Evolutionary conservation across 371 early-diverging fungal species (phyloP), one percentile per base, ranked within the genome.

Genomic region (Zancudomyces culisetae): DNA sequence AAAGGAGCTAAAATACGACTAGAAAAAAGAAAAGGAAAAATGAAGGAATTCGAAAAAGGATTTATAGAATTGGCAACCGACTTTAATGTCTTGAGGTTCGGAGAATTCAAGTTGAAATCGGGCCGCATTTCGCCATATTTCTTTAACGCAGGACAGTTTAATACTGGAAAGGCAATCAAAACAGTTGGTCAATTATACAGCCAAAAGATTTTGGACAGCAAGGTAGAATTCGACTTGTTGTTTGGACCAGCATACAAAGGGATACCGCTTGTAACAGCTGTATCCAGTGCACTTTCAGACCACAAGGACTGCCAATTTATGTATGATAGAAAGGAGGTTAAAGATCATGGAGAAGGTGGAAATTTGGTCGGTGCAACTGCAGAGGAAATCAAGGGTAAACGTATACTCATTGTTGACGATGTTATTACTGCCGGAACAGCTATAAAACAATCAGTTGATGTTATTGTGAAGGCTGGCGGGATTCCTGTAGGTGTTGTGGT

Each of bases 171-270:
- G 49, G 74, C 90, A 6, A 69, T 95, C 40, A 67, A 81, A 47
- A 71, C 78, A 58, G 75, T 97, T 45, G 92, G 95, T 50, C 66
- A 73, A 28, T 88, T 77, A 72, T 96, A 92, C 60, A 90, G 95
- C 20, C 77, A 85, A 13, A 85, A 87, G 19, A 72, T 94, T 27
- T 59, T 68, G 28, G 86, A 88, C 63, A 69, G 68, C 3, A 64
- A 61, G 4, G 64, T 89, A 43, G 53, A 70, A 27, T 88, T 81
- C 65, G 87, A 90, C 69, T 79, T 90, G 41, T 69, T 97, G 45
- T 95, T 95, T 71, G 97, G 97, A 13, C 95, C 97, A 4, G 97
- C 97, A 18, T 97, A 97, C 79, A 97, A 97, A 77, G 97, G 95
- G 46, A 86, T 97, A 52, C 95, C 97, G 12, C 74, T 97, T 18